Evolutionary conservation across 805 yeast genomes (phyloP), one percentile per base, ranked within the genome.

Genomic region (Ogataea paraovalis): DNA sequence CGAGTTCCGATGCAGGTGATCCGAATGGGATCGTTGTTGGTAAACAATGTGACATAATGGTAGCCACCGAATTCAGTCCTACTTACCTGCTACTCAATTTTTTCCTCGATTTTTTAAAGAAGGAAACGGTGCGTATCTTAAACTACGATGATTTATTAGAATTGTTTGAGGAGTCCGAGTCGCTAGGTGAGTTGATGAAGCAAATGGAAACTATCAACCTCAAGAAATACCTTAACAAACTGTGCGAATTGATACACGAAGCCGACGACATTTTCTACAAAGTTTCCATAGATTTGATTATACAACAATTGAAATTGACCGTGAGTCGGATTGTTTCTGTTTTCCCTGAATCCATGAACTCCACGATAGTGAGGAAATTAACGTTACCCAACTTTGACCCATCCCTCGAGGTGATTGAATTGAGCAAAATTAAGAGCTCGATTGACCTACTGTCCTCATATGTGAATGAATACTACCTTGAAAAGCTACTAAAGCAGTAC

Each of bases 391-490:
- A 48, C n/a, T 45, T 53, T 36, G 44, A 48, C 14, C 59, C 57
- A 2, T 70, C 77, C 2, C 54, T 51, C 2, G 62, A 66, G 7
- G 65, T 75, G 1, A 54, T 72, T n/a, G 50, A 59, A 3, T 56
- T 69, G 2, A 66, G 73, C 16, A 64, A 70, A 18, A 59, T 65
- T 14, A 69, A 68, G 45, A 63, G 72, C 45, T 62, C 84, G 5
- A 63, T 82, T 3, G 73, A 76, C 23, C 61, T 82, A 25, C 50
- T 82, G 5, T 72, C 79, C 2, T 72, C 78, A 2, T 73, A 72
- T 50, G 64, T 78, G 2, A 60, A 62, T 18, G 44, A 53, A 3
- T 52, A 48, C n/a, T 59, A 73, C 38, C 61, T 65, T 42, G 45
- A 52, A 0, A 52, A 58, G 36, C 57, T 70, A 12, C 21, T 52